Conservation (phyloP, 164 flowering plant genomes). For the Piper betle region DNA sequence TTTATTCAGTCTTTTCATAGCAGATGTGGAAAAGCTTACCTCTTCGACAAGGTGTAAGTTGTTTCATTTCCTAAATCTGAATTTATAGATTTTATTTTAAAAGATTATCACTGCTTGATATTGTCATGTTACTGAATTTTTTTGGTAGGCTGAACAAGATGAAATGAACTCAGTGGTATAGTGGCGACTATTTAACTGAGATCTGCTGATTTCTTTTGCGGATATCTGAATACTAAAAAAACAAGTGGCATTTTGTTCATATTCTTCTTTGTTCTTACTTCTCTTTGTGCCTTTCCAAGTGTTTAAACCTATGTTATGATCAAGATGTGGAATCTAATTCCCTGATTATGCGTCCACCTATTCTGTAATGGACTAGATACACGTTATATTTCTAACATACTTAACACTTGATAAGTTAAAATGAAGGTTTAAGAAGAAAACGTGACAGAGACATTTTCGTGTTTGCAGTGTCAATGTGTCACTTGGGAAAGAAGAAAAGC, state of each 20-base stretch:
- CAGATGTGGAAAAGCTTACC: slow-evolving; percentile 81
- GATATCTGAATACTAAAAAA: too few relatives aligned
- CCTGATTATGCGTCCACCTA: too few relatives aligned
- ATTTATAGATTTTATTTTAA: neutral
- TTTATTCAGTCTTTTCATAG: slow-evolving; percentile 54
- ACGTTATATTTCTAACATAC: neutral
- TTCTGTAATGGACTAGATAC: too few relatives aligned
- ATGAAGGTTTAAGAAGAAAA: neutral
- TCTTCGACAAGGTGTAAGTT: slow-evolving; percentile 74
- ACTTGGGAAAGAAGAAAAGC: slow-evolving; percentile 48
- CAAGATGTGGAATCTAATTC: too few relatives aligned
- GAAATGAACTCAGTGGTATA: too few relatives aligned
- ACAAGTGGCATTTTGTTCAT: too few relatives aligned
- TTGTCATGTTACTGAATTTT: neutral
- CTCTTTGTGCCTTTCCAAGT: too few relatives aligned
- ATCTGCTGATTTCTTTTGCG: too few relatives aligned
- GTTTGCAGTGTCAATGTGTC: slow-evolving; percentile 50
- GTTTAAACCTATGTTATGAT: too few relatives aligned
- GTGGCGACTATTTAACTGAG: too few relatives aligned
- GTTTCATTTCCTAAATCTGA: slow-evolving; percentile 1
- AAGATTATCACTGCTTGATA: neutral
- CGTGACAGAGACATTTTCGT: neutral
- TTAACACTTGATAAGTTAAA: neutral
- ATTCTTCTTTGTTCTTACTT: too few relatives aligned
- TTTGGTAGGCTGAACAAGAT: too few relatives aligned